These are phyloP conservation scores for Aurinia saxatilis DNA, from an alignment of 345 rosid species.

Conservation along the genomic window DNA sequence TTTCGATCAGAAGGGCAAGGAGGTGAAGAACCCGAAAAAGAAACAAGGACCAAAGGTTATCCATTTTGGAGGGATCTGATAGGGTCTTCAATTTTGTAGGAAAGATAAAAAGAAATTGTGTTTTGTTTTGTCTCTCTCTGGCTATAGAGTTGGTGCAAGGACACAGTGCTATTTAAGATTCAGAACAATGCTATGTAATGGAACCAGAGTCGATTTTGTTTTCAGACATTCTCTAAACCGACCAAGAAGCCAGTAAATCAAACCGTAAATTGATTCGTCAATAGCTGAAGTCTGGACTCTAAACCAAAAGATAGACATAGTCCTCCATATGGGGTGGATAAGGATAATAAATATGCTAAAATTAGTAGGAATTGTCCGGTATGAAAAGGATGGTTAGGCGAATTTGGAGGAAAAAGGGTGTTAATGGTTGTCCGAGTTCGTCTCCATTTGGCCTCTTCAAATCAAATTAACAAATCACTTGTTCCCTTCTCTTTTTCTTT, in stretches of 20 bases:
- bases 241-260: background rate
- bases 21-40: slow-evolving; percentile 41
- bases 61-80: slow-evolving; percentile 39
- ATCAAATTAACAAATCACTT: slow-evolving; percentile 47
- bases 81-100: slow-evolving; percentile 26
- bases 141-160: background rate
- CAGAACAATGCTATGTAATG: slow-evolving; percentile 5
- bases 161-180: background rate
- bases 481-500: slow-evolving; percentile 24
- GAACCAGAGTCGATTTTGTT: background rate
- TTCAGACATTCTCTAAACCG: background rate
- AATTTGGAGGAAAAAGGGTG: slow-evolving; percentile 15
- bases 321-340: background rate
- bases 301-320: background rate
- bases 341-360: slow-evolving; percentile 11
- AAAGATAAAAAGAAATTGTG: background rate
- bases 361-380: background rate
- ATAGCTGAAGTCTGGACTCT: too few relatives aligned
- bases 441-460: slow-evolving; percentile 32
- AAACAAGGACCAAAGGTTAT: slow-evolving; percentile 65
- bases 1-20: slow-evolving; percentile 23
- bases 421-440: slow-evolving; percentile 31
- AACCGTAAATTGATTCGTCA: background rate
- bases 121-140: background rate
- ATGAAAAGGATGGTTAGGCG: slow-evolving; percentile 14